Percentiles rank a stretch among this genome's conserved stretches.
These are phyloP conservation scores for Phialocephala subalpina DNA, from an alignment of 2,329 filamentous ascomycete species.

Conservation along the genomic window DNA sequence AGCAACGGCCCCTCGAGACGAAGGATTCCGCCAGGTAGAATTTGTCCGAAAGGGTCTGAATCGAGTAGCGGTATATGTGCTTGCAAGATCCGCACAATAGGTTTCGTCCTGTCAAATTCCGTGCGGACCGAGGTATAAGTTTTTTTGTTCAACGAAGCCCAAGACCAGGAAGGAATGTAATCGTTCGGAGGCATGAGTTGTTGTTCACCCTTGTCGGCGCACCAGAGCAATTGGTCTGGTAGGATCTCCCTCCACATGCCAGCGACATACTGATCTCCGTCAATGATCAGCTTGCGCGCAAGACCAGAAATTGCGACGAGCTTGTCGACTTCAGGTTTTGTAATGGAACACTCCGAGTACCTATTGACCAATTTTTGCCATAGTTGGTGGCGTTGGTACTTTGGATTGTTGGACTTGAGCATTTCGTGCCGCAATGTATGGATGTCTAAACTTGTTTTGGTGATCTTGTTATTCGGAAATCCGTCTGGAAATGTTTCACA, in stretches of 20 bases:
- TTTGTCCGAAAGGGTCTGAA: not conserved
- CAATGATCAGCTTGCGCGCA: not conserved
- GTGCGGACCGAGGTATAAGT: not conserved
- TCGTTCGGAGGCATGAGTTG: not conserved
- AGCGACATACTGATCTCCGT: not conserved
- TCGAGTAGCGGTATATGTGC: not conserved
- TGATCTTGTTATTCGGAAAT: not conserved
- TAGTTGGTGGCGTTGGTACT: not conserved
- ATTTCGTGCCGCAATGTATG: not conserved
- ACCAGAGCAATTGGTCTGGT: slow-evolving; percentile 1
- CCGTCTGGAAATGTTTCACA: slow-evolving; percentile 1
- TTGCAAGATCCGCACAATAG: not conserved
- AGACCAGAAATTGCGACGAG: slow-evolving; percentile 3
- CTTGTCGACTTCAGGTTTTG: not conserved
- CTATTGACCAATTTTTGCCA: not conserved
- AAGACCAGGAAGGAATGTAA: not conserved
- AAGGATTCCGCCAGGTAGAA: not conserved
- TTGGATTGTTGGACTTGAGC: not conserved
- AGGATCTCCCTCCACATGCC: slow-evolving; percentile 4
- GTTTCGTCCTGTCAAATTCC: not conserved
- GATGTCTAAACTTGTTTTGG: not conserved
- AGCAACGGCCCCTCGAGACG: not conserved
- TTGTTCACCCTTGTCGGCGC: not conserved
- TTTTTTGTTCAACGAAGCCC: not conserved
- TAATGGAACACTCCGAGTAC: not conserved